These are phyloP conservation scores for Euphorbia pulcherrima DNA, from an alignment of 345 rosid species.

Conservation along the genomic window DNA sequence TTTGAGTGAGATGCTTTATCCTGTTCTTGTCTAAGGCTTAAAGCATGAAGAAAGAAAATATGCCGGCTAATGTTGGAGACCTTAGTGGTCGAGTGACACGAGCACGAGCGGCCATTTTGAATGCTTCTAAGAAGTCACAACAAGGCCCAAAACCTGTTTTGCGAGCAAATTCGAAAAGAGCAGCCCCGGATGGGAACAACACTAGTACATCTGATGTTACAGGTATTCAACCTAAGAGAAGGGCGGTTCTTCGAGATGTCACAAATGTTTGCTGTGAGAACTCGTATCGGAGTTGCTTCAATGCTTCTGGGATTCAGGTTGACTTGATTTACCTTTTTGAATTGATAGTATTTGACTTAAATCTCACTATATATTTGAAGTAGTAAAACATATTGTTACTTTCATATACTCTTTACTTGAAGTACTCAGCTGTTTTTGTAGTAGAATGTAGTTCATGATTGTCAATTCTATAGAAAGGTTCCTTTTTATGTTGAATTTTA, in stretches of 20 bases:
- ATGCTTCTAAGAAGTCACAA: conserved; percentile 34
- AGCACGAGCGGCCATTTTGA: conserved; percentile 55
- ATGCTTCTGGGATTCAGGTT: conserved; percentile 55
- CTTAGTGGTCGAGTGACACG: conserved; percentile 62
- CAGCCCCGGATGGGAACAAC: conserved; percentile 50
- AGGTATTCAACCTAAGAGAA: conserved; percentile 42
- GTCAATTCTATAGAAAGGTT: not conserved
- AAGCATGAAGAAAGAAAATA: conserved; percentile 54
- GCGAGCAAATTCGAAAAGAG: conserved; percentile 41
- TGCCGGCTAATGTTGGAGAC: conserved; percentile 29
- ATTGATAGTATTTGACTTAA: not conserved
- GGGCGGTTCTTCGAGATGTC: conserved; percentile 68
- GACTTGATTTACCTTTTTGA: conserved; percentile 11
- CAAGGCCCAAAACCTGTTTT: conserved; percentile 34
- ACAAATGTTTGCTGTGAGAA: conserved; percentile 52
- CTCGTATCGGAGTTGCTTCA: conserved; percentile 46
- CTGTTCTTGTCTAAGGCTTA: conserved; percentile 33
- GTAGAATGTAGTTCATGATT: not conserved
- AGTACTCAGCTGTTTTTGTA: not conserved
- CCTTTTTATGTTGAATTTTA: conserved; percentile 7
- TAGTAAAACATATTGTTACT: not conserved
- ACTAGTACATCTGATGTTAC: conserved; percentile 25
- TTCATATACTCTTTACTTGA: not conserved
- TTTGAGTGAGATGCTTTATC: conserved; percentile 20
- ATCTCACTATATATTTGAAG: not conserved